These are phyloP conservation scores for Malbranchea zuffiana DNA, from an alignment of 2,329 filamentous ascomycete genomes.

Conservation along the genomic window DNA sequence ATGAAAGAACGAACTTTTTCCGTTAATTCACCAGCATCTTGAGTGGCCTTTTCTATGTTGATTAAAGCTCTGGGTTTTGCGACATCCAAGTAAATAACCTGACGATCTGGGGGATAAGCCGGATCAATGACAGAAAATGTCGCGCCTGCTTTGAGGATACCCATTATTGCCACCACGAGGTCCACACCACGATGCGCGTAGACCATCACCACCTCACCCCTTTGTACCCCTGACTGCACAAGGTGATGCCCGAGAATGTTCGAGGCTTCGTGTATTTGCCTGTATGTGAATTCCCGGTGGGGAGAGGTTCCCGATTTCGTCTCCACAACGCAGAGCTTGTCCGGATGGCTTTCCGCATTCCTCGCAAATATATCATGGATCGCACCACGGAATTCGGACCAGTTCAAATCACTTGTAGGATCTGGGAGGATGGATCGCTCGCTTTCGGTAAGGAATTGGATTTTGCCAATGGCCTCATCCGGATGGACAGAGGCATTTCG, in stretches of 20 bases:
- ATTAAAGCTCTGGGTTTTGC: slow-evolving; percentile 62
- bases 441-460: slow-evolving; percentile 29
- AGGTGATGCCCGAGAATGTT: slow-evolving; percentile 74
- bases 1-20: slow-evolving; percentile 57
- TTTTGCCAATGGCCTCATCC: slow-evolving; percentile 32
- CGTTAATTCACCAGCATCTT: slow-evolving; percentile 55
- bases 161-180: slow-evolving; percentile 70
- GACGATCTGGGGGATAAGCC: slow-evolving; percentile 66
- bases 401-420: slow-evolving; percentile 35
- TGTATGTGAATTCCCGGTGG: slow-evolving; percentile 65
- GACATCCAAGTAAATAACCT: slow-evolving; percentile 74
- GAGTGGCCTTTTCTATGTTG: slow-evolving; percentile 59
- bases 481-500: slow-evolving; percentile 31
- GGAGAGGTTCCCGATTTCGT: slow-evolving; percentile 44
- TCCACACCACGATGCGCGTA: slow-evolving; percentile 76
- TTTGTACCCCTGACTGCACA: slow-evolving; percentile 57
- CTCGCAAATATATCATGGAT: slow-evolving; percentile 17
- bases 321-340: slow-evolving; percentile 57
- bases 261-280: slow-evolving; percentile 73
- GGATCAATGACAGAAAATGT: slow-evolving; percentile 61
- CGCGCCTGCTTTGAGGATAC: slow-evolving; percentile 50
- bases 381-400: slow-evolving; percentile 35
- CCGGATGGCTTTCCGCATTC: slow-evolving; percentile 53
- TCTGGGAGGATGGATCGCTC: slow-evolving; percentile 25
- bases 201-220: slow-evolving; percentile 87